phyloP scores from a whole-genome alignment of 371 early-diverging fungal species.

The Syncephalastrum monosporum region DNA sequence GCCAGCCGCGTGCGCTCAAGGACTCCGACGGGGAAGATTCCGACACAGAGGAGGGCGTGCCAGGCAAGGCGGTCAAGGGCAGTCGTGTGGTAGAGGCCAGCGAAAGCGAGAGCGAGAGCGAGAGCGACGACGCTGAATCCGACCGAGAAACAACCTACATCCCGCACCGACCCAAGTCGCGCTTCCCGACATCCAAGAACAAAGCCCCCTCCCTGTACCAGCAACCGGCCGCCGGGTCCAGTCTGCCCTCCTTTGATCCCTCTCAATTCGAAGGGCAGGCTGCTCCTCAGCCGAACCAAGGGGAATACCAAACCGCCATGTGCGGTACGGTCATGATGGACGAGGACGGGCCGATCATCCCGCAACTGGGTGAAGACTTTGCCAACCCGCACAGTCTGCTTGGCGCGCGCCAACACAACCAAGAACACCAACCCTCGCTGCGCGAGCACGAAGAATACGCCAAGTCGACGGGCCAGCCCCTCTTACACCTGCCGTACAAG shows the following conservation, averaged over 20 bases:
- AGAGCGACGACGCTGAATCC: slow-evolving; percentile 17
- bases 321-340: slow-evolving; percentile 10
- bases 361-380: slow-evolving; percentile 19
- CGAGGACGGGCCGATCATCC: slow-evolving; percentile 27
- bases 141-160: slow-evolving; percentile 2
- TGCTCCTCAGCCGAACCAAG: too few relatives aligned
- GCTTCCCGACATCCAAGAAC: background rate
- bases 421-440: slow-evolving; percentile 36
- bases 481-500: slow-evolving; percentile 40
- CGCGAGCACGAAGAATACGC: slow-evolving; percentile 45
- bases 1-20: background rate
- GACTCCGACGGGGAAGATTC: slow-evolving; percentile 8
- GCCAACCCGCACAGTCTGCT: slow-evolving; percentile 26
- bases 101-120: slow-evolving; percentile 9
- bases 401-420: slow-evolving; percentile 22
- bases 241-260: too few relatives aligned
- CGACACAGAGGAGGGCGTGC: background rate
- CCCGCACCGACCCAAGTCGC: slow-evolving; percentile 14
- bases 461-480: slow-evolving; percentile 38
- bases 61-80: background rate
- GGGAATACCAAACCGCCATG: too few relatives aligned
- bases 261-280: too few relatives aligned
- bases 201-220: too few relatives aligned
- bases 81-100: slow-evolving; percentile 8
- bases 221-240: too few relatives aligned